These are phyloP conservation scores for Pyrus bretschneideri DNA, from an alignment of 306 rosid species.

Conservation along the genomic window DNA sequence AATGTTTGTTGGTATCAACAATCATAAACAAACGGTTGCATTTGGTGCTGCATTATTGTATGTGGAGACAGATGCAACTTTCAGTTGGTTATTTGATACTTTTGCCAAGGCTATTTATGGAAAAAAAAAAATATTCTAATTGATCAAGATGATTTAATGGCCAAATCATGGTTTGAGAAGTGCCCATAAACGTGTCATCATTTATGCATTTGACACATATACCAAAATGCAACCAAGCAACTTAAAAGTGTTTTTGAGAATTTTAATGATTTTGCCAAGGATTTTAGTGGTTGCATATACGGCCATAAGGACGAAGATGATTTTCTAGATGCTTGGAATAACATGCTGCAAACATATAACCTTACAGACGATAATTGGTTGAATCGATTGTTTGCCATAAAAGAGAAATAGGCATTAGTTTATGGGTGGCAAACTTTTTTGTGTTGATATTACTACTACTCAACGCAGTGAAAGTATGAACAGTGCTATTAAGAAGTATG, in stretches of 20 bases:
- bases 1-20: not conserved
- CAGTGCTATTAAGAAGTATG: not conserved
- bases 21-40: not conserved
- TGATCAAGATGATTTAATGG: slow-evolving; percentile 6
- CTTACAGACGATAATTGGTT: not conserved
- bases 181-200: not conserved
- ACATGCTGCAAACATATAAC: not conserved
- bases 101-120: not conserved
- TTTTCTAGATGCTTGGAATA: not conserved
- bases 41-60: not conserved
- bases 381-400: not conserved
- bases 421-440: not conserved
- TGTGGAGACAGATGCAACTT: not conserved
- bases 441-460: not conserved
- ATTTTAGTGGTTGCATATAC: not conserved
- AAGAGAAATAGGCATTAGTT: not conserved
- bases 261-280: not conserved
- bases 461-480: not conserved
- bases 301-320: not conserved
- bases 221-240: not conserved
- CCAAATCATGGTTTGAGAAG: not conserved
- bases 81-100: not conserved
- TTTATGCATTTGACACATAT: not conserved
- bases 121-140: not conserved
- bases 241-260: not conserved